Evolutionary conservation across 805 yeast genomes (phyloP).

Genomic region (Metschnikowia chrysomelidarum): DNA sequence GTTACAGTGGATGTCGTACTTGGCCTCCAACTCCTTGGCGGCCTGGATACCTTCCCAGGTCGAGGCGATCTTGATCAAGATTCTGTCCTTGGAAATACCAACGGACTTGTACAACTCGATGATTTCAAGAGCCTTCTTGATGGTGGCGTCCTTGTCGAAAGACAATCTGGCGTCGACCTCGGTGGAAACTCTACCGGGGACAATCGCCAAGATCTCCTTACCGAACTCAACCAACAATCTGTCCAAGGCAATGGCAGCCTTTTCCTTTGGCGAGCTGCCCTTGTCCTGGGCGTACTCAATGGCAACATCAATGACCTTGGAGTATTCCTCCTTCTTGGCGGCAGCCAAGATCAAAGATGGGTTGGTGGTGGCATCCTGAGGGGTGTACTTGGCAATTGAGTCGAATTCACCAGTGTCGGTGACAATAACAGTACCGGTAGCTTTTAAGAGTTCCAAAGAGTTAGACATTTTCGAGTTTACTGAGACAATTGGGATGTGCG

Average conservation of each 20-base stretch:
- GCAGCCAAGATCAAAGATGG: constrained; percentile 98
- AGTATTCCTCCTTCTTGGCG: constrained; percentile 83
- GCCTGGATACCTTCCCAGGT: constrained; percentile 99
- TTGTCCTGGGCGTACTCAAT: constrained; percentile 80
- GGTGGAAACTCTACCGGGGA: constrained; percentile 98
- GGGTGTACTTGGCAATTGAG: constrained; percentile 94
- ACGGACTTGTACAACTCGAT: constrained; percentile 80
- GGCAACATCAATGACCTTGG: constrained; percentile 86
- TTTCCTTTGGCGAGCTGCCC: constrained; percentile 53
- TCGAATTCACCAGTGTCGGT: constrained; percentile 99
- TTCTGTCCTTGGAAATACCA: constrained; percentile 87
- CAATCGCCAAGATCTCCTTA: constrained; percentile 84
- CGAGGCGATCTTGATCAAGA: constrained; percentile 94
- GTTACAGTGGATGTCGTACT: constrained; percentile 91
- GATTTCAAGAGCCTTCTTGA: constrained; percentile 89
- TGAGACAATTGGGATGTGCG: not conserved
- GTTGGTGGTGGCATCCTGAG: constrained; percentile 99
- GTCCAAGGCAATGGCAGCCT: constrained; percentile 84
- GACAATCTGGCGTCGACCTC: constrained; percentile 99
- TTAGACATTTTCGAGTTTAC: constrained; percentile 34
- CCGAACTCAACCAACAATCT: constrained; percentile 95
- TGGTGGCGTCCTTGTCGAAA: constrained; percentile 90
- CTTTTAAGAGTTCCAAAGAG: constrained; percentile 90
- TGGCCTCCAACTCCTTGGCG: constrained; percentile 88
- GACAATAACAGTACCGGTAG: constrained; percentile 93